Evolutionary conservation across 2,329 filamentous ascomycete species (phyloP), one percentile per base, ranked within the genome.

Genomic region (Xylariaceae sp.): DNA sequence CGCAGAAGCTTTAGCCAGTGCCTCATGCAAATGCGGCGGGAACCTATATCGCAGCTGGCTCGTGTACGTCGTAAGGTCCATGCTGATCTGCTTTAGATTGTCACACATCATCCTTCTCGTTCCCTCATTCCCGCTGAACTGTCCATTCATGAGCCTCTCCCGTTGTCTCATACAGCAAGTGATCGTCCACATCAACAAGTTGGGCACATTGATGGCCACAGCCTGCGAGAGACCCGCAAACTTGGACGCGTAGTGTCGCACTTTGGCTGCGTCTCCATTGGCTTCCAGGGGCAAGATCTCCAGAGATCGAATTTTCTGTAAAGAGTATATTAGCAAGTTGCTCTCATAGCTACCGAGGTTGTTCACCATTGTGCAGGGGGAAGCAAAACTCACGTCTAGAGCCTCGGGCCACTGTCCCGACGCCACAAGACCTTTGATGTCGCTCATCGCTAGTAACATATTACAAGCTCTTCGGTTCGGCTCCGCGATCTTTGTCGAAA

Each of bases 151-250:
- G 43, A 95, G 78, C 55, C 85, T 76, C 62, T 88, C 86, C 56
- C 89, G 83, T 71, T 96, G 87, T 51, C 85, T 82, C 45, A 87
- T 86, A 71, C 92, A 95, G 73, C 89, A 91, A 40, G 87, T 81
- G 60, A 99, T 90, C 45, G 90, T 90, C 94, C 94, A 97, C 75
- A 96, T 87, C 57, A 99, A 81, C 56, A 97, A 78, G 70, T 93
- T 90, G 16, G 93, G 93, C 62, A 97, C 86, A 65, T 94, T 96
- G 67, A 90, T 86, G 2, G 92, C 87, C 39, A 99, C 88, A 7
- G 91, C 83, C 60, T 90, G 84, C 4, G 90, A 83, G 39, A 96
- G 80, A 1, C 81, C 78, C 14, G 89, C 82, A 73, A 99, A 97
- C 56, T 86, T 87, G 63, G 89, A 84, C 1, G 93, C 91, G 55